phyloP scores from a whole-genome alignment of 768 basidiomycete genomes.

The Xanthoconium stramineum region DNA sequence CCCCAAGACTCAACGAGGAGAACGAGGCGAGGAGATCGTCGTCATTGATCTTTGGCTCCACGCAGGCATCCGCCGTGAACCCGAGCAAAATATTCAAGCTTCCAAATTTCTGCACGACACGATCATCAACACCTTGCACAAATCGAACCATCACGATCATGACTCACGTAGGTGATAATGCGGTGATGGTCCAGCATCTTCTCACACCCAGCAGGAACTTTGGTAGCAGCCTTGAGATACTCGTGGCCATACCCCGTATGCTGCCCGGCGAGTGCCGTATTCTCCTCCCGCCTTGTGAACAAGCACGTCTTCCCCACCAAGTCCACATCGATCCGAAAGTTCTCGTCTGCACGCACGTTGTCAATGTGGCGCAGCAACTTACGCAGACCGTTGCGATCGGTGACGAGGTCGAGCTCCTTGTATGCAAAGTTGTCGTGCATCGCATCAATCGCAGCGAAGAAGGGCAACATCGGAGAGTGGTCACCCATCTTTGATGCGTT shows the following conservation, averaged over 20 bases:
- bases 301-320: slow-evolving; percentile 59
- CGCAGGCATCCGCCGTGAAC: slow-evolving; percentile 50
- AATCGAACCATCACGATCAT: neutral
- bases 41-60: slow-evolving; percentile 16
- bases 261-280: slow-evolving; percentile 9
- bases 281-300: slow-evolving; percentile 55
- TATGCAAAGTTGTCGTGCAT: slow-evolving; percentile 26
- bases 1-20: slow-evolving; percentile 20
- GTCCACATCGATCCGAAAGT: slow-evolving; percentile 72
- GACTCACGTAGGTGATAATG: slow-evolving; percentile 58
- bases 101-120: slow-evolving; percentile 45
- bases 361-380: slow-evolving; percentile 57
- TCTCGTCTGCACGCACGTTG: slow-evolving; percentile 16
- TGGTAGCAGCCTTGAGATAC: slow-evolving; percentile 58
- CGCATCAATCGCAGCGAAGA: slow-evolving; percentile 58
- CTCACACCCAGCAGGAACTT: slow-evolving; percentile 45
- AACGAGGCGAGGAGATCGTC: slow-evolving; percentile 28
- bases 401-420: slow-evolving; percentile 44
- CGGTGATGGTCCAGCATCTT: slow-evolving; percentile 57
- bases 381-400: slow-evolving; percentile 64
- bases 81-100: slow-evolving; percentile 57
- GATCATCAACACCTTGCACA: neutral
- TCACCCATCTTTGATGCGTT: slow-evolving; percentile 45
- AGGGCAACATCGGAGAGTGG: slow-evolving; percentile 45
- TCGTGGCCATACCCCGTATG: slow-evolving; percentile 51